phyloP scores from a whole-genome alignment of 441 rosid genomes.

The Croton laevigatus region DNA sequence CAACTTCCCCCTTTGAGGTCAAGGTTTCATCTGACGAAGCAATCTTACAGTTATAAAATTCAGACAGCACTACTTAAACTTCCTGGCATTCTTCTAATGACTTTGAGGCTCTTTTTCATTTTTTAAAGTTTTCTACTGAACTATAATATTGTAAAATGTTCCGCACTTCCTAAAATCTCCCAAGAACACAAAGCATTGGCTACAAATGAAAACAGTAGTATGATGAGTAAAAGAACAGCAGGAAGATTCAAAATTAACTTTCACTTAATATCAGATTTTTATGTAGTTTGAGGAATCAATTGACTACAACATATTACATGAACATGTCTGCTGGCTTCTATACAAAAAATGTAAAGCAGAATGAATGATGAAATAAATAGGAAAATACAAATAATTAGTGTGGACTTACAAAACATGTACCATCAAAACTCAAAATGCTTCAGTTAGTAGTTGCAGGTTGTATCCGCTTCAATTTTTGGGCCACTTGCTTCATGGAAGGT shows the following conservation, averaged over 20 bases:
- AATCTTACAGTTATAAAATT: conserved; percentile 4
- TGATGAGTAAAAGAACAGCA: background rate
- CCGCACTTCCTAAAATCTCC: background rate
- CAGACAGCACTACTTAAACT: background rate
- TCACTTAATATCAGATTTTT: conserved; percentile 4
- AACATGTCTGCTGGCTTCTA: conserved; percentile 17
- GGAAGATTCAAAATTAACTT: background rate
- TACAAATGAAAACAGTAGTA: background rate
- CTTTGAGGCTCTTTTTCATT: background rate
- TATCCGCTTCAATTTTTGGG: conserved; percentile 44
- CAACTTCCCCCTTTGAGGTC: background rate
- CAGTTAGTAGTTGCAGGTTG: conserved; percentile 42
- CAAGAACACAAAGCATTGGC: background rate
- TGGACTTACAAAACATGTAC: conserved; percentile 27
- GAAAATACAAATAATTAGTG: conserved; percentile 20
- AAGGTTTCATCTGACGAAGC: conserved; percentile 8
- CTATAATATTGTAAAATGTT: background rate
- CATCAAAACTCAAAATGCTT: conserved; percentile 15
- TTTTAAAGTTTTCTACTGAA: background rate
- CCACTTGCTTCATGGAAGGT: conserved; percentile 59
- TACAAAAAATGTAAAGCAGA: conserved; percentile 22
- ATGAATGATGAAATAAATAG: conserved; percentile 20
- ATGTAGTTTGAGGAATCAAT: conserved; percentile 5
- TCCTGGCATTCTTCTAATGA: background rate
- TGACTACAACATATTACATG: conserved; percentile 20